phyloP scores from a whole-genome alignment of 139 green algal genomes.

The Chlamydomonas eustigma region DNA sequence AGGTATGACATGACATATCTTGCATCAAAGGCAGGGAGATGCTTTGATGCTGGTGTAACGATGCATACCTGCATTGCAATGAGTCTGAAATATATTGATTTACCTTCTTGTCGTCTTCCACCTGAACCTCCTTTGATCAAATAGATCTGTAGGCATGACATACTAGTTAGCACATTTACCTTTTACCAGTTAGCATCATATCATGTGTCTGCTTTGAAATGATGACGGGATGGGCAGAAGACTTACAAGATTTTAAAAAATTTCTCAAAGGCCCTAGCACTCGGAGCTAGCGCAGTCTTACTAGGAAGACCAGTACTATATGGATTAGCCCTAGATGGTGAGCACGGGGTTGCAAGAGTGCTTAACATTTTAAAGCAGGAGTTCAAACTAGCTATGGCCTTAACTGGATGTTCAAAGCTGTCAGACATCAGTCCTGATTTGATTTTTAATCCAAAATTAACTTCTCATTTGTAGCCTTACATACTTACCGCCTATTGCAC shows the following conservation, averaged over 20 bases:
- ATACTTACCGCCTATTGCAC: no score
- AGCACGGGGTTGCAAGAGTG: constrained; percentile 63
- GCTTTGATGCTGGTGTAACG: neutral
- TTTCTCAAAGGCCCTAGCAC: constrained; percentile 74
- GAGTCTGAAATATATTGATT: neutral
- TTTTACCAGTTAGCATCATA: no score
- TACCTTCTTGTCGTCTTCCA: no score
- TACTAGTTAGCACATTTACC: no score
- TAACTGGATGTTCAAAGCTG: neutral
- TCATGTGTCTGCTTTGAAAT: no score
- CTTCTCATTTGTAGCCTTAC: no score
- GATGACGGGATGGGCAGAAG: no score
- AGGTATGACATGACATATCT: constrained; percentile 43
- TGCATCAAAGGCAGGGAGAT: neutral
- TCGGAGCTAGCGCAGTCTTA: constrained; percentile 83
- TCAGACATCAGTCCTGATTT: neutral
- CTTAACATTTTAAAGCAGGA: constrained; percentile 42
- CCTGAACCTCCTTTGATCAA: no score
- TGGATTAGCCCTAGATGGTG: constrained; percentile 73
- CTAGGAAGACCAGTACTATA: constrained; percentile 89
- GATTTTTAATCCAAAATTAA: no score
- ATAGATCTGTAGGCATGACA: no score
- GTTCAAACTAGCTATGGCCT: constrained; percentile 2
- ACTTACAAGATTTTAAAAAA: no score
- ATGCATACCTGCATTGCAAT: neutral